A percentile compares a stretch with the other conserved stretches of the same genome.
Evolutionary conservation across 495 filamentous ascomycete genomes (phyloP).

Genomic region (Parachaetomium inaequale): DNA sequence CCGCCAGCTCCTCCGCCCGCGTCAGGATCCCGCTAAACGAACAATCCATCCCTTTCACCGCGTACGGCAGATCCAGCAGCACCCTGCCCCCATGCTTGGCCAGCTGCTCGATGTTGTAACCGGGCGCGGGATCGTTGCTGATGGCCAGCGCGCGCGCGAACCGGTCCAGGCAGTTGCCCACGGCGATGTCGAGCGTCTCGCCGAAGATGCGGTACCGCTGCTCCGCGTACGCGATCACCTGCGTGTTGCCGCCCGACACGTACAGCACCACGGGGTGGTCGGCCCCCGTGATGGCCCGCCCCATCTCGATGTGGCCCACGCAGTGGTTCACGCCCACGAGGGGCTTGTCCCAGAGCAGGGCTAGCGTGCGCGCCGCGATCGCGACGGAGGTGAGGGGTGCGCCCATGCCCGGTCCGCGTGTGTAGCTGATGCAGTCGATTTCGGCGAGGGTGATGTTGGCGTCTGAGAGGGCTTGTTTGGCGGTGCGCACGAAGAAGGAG

Average conservation of each 20-base stretch:
- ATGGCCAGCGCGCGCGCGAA: slow-evolving; percentile 90
- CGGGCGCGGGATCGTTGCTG: slow-evolving; percentile 91
- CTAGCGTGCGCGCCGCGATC: slow-evolving; percentile 75
- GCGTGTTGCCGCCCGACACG: slow-evolving; percentile 94
- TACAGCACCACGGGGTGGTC: slow-evolving; percentile 93
- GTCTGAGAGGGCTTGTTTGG: slow-evolving; percentile 70
- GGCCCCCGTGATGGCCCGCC: slow-evolving; percentile 85
- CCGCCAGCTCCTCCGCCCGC: slow-evolving; percentile 72
- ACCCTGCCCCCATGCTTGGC: slow-evolving; percentile 66
- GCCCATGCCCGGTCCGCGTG: slow-evolving; percentile 93
- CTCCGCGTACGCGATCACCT: slow-evolving; percentile 94
- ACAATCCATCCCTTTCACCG: slow-evolving; percentile 98
- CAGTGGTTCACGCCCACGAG: slow-evolving; percentile 96
- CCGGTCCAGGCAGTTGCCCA: slow-evolving; percentile 94
- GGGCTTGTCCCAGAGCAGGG: slow-evolving; percentile 79
- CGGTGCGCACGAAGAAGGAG: slow-evolving; percentile 72
- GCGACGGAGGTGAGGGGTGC: slow-evolving; percentile 89
- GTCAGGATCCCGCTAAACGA: slow-evolving; percentile 90
- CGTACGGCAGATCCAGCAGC: slow-evolving; percentile 86
- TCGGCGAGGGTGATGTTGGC: slow-evolving; percentile 60
- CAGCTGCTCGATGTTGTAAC: slow-evolving; percentile 96
- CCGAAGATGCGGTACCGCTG: slow-evolving; percentile 97
- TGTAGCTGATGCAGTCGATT: slow-evolving; percentile 92
- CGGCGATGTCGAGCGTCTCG: slow-evolving; percentile 94
- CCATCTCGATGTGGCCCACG: slow-evolving; percentile 99